Evolutionary conservation across 2,329 filamentous ascomycete species (phyloP).

Genomic region (Fusarium brevicatenulatum): DNA sequence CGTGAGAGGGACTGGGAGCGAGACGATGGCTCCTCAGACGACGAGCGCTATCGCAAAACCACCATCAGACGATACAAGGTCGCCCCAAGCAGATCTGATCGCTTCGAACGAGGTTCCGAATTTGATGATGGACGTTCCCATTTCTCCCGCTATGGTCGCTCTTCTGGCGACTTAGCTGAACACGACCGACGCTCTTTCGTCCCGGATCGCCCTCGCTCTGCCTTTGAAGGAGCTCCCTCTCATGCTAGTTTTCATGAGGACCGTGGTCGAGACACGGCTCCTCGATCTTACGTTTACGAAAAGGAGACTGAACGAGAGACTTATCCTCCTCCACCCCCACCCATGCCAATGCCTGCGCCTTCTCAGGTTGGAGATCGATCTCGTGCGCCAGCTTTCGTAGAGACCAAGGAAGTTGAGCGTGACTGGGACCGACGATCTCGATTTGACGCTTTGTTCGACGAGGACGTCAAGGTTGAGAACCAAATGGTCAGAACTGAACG

Average conservation of each 20-base stretch:
- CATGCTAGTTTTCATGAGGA: conserved; percentile 59
- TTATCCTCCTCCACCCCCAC: conserved; percentile 37
- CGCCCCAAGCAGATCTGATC: conserved; percentile 53
- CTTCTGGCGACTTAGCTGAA: conserved; percentile 55
- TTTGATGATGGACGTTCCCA: conserved; percentile 60
- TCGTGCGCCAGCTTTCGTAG: conserved; percentile 50
- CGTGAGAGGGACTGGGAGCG: conserved; percentile 48
- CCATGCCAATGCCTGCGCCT: conserved; percentile 39
- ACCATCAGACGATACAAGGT: conserved; percentile 66
- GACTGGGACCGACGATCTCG: conserved; percentile 58
- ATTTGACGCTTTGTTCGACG: conserved; percentile 57
- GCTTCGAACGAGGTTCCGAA: conserved; percentile 54
- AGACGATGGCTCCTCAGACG: conserved; percentile 53
- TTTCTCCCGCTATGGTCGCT: conserved; percentile 53
- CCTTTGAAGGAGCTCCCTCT: conserved; percentile 55
- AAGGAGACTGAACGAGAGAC: conserved; percentile 40
- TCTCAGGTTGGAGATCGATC: conserved; percentile 38
- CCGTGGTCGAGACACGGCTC: conserved; percentile 49
- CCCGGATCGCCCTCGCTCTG: conserved; percentile 63
- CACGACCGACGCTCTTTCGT: conserved; percentile 57
- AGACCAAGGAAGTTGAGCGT: conserved; percentile 50
- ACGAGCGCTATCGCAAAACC: conserved; percentile 58
- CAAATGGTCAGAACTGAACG: conserved; percentile 56
- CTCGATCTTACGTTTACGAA: conserved; percentile 38
- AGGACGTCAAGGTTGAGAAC: conserved; percentile 64